These are phyloP conservation scores for Conticribra weissflogii DNA, from an alignment of 108 stramenopile species.

Conservation along the genomic window DNA sequence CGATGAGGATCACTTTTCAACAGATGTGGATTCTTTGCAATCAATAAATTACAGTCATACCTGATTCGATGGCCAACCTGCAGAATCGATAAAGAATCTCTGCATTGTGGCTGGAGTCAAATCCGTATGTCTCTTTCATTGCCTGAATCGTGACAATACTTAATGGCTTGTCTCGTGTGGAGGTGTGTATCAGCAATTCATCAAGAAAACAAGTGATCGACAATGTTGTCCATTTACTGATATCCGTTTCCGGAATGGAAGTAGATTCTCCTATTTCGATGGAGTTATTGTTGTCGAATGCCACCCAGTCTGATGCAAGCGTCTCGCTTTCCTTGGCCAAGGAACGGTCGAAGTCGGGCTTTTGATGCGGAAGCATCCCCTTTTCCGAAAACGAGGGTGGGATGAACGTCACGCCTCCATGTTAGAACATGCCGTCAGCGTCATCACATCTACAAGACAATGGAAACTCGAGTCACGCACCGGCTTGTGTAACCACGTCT, in stretches of 20 bases:
- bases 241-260: background rate
- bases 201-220: background rate
- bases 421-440: too few relatives aligned
- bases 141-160: background rate
- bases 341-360: background rate
- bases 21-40: too few relatives aligned
- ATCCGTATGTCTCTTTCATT: background rate
- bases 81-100: background rate
- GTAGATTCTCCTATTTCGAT: background rate
- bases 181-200: background rate
- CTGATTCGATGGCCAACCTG: background rate
- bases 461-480: too few relatives aligned
- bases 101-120: background rate
- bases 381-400: background rate
- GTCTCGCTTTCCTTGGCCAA: background rate
- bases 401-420: background rate
- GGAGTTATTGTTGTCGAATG: background rate
- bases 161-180: background rate
- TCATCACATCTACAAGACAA: too few relatives aligned
- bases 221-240: background rate
- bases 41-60: too few relatives aligned
- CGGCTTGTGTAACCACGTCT: slow-evolving; percentile 77
- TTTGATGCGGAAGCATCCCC: background rate
- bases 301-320: background rate
- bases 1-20: background rate